These are phyloP conservation scores for Dorcoceras hygrometricum DNA, from an alignment of 257 asterid genomes.

Conservation along the genomic window DNA sequence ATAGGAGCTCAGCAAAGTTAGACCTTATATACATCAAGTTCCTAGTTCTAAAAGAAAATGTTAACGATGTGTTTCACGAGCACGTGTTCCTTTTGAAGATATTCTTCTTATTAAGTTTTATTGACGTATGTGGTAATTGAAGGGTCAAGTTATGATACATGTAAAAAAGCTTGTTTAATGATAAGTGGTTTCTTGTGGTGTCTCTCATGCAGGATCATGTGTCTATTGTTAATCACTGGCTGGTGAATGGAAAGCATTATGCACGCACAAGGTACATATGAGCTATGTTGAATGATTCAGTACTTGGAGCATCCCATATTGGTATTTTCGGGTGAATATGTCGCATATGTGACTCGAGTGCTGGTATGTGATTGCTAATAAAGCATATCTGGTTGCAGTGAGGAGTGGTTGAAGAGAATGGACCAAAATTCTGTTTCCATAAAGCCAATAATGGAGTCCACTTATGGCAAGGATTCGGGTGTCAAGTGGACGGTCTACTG, in stretches of 20 bases:
- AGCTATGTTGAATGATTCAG: neutral
- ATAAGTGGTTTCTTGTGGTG: slow-evolving; percentile 9
- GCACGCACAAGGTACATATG: slow-evolving; percentile 69
- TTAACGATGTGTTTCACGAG: no score
- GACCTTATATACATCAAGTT: no score
- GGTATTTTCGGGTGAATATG: neutral
- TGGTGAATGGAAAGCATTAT: slow-evolving; percentile 81
- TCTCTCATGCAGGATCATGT: slow-evolving; percentile 71
- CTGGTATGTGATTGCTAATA: slow-evolving; percentile 4
- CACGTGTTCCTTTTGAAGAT: no score
- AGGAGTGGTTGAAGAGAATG: slow-evolving; percentile 93
- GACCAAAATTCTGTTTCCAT: slow-evolving; percentile 48
- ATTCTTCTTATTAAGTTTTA: no score
- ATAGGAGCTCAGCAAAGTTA: no score
- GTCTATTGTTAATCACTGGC: slow-evolving; percentile 82
- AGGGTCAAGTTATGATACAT: no score
- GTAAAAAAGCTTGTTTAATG: no score
- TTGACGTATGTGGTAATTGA: no score
- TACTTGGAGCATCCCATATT: no score
- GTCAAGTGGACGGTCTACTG: slow-evolving; percentile 89
- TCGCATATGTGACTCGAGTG: neutral
- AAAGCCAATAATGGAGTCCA: slow-evolving; percentile 80
- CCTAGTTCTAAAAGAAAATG: no score
- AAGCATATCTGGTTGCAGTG: slow-evolving; percentile 45
- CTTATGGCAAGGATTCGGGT: slow-evolving; percentile 83